Conservation (phyloP, 768 basidiomycete species). For the Kwoniella botswanensis region DNA sequence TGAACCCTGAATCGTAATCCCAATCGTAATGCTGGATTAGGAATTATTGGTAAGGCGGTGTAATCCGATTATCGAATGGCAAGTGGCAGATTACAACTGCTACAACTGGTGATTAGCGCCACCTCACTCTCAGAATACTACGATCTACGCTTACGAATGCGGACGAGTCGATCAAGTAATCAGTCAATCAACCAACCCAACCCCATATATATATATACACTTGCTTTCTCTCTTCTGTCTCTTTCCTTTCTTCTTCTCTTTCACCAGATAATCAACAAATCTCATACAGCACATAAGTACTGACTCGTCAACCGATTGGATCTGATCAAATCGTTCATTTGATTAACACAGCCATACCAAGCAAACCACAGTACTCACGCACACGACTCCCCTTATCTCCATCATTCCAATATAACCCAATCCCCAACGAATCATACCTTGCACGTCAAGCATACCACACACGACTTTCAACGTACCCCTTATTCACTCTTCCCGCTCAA, state of each 20-base stretch:
- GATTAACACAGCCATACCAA: not conserved
- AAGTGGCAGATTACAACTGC: not conserved
- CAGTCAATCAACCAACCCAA: slow-evolving; percentile 3
- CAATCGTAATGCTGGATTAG: not conserved
- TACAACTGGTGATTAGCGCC: slow-evolving; percentile 9
- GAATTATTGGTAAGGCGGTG: not conserved
- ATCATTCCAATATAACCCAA: too few relatives aligned
- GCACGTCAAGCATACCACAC: not conserved
- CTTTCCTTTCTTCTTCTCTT: slow-evolving; percentile 7
- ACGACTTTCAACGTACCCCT: not conserved
- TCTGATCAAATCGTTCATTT: not conserved
- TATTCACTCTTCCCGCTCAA: not conserved
- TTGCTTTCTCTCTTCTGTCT: not conserved
- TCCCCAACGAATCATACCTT: not conserved
- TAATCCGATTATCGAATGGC: not conserved
- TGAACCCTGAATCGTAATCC: not conserved
- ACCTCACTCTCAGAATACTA: not conserved
- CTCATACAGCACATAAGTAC: not conserved
- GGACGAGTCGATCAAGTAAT: slow-evolving; percentile 6
- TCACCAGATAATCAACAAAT: not conserved
- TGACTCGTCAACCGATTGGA: not conserved
- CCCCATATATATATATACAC: slow-evolving; percentile 4
- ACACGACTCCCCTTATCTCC: slow-evolving; percentile 2
- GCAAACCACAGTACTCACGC: not conserved
- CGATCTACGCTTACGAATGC: slow-evolving; percentile 19